Percentiles rank a stretch among this genome's conserved stretches.
Evolutionary conservation across 768 basidiomycete species (phyloP).

Genomic region (Exsudoporus frostii): DNA sequence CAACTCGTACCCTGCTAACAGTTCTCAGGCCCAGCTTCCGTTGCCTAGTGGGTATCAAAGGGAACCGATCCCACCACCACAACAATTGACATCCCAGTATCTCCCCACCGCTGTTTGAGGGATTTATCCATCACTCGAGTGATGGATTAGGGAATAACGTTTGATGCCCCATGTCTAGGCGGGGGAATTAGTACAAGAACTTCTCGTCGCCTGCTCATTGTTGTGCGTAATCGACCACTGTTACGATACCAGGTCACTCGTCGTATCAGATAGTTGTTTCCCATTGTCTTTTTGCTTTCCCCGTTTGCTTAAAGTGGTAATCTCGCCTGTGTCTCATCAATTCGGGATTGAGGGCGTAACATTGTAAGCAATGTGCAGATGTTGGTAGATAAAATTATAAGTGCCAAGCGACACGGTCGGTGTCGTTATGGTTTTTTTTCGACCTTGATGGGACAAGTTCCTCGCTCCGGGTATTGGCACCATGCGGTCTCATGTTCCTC

Average conservation of each 20-base stretch:
- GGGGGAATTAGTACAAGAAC: neutral
- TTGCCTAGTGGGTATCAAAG: constrained; percentile 11
- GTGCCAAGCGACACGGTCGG: neutral
- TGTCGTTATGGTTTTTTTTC: neutral
- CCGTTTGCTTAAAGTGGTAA: neutral
- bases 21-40: constrained; percentile 9
- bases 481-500: neutral
- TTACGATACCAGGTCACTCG: neutral
- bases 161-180: neutral
- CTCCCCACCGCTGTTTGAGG: constrained; percentile 1
- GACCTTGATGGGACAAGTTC: neutral
- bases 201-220: neutral
- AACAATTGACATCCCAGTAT: neutral
- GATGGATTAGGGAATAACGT: neutral
- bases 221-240: neutral
- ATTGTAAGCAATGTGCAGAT: neutral
- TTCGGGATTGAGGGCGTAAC: neutral
- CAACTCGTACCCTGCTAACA: constrained; percentile 9
- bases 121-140: neutral
- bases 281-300: neutral
- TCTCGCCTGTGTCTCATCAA: neutral
- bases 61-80: neutral
- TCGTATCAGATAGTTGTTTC: neutral
- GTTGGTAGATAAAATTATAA: neutral
- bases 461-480: neutral